Evolutionary conservation across 495 filamentous ascomycete species (phyloP).

Genomic region (Lasiosphaeria hispida): DNA sequence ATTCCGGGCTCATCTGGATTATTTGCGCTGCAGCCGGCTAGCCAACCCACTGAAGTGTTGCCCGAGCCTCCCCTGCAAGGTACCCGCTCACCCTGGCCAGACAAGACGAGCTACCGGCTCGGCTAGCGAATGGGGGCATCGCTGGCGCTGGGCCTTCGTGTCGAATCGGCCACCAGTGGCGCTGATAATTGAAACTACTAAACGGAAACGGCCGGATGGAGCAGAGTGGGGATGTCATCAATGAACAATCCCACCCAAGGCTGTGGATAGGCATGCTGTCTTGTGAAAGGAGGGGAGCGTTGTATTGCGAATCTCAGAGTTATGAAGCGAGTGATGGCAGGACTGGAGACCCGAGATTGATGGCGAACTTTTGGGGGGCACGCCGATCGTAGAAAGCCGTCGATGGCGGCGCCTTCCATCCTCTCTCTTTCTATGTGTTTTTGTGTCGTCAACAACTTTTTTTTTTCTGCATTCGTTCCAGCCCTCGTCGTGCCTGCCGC

Average conservation of each 20-base stretch:
- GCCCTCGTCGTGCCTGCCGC: slow-evolving; percentile 12
- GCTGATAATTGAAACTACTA: slow-evolving; percentile 10
- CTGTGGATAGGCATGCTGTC: not conserved
- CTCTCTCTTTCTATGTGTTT: not conserved
- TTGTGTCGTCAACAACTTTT: not conserved
- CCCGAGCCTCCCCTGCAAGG: slow-evolving; percentile 9
- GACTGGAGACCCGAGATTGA: not conserved
- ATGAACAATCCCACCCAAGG: slow-evolving; percentile 8
- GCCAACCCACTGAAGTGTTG: not conserved
- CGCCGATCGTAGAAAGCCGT: no score
- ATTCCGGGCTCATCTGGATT: not conserved
- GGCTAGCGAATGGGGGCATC: not conserved
- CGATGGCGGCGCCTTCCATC: no score
- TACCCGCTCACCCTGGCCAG: slow-evolving; percentile 1
- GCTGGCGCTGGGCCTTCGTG: not conserved
- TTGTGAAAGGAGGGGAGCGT: slow-evolving; percentile 8
- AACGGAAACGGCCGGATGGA: slow-evolving; percentile 12
- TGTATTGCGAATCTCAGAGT: slow-evolving; percentile 11
- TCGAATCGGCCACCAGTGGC: slow-evolving; percentile 9
- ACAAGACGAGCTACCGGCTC: not conserved
- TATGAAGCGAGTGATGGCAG: not conserved
- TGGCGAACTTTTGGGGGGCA: no score
- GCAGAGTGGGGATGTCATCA: slow-evolving; percentile 13
- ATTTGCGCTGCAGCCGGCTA: not conserved
- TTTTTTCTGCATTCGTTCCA: not conserved